Base-by-base conservation (phyloP, 495 filamentous ascomycete genomes). In the Aspergillus bertholletiae region DNA sequence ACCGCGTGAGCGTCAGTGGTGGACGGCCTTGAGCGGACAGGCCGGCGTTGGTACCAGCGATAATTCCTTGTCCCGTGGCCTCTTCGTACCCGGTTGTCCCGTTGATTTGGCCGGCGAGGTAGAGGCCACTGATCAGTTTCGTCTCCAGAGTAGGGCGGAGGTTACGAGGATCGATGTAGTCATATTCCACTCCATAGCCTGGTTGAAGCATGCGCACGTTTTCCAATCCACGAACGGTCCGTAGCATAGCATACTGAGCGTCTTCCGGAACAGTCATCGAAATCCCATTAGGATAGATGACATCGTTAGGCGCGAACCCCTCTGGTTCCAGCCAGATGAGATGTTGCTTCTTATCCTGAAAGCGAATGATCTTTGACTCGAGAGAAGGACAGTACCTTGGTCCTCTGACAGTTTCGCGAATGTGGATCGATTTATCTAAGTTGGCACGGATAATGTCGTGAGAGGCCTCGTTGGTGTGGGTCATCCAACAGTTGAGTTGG, bases 11-110 rank as follows among this genome's bases (percentile, higher is more conserved):
- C 2, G 79, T 80, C 55, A 96, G 71, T 0, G 83, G 78, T 5
- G 70, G 64, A 15, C 86, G 84, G 20, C 76, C 75, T 54, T 84
- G 84, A 0, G 92, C 81, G 12, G 85, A 81, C 18, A 96, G 79
- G 1, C 95, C 95, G 7, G 94, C 94, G 64, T 97, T 97, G 58
- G 88, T 90, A 32, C 94, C 94, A 0, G 94, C 95, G 17, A 98
- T 75, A 62, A 98, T 82, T 28, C 94, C 94, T 69, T 98, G 94
- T 11, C 88, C 92, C 0, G 94, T 90, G 2, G 94, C 94, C 74
- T 98, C 94, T 72, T 98, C 94, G 71, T 98, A 98, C 3, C 94
- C 94, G 0, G 94, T 98, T 0, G 94, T 98, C 39, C 94, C 94
- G 73, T 98, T 98, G 69, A 98, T 97, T 66, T 98, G 94, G 15